A percentile compares a stretch with the other conserved stretches of the same genome.
phyloP scores from a whole-genome alignment of 495 filamentous ascomycete species.

The Penicillium arizonense region DNA sequence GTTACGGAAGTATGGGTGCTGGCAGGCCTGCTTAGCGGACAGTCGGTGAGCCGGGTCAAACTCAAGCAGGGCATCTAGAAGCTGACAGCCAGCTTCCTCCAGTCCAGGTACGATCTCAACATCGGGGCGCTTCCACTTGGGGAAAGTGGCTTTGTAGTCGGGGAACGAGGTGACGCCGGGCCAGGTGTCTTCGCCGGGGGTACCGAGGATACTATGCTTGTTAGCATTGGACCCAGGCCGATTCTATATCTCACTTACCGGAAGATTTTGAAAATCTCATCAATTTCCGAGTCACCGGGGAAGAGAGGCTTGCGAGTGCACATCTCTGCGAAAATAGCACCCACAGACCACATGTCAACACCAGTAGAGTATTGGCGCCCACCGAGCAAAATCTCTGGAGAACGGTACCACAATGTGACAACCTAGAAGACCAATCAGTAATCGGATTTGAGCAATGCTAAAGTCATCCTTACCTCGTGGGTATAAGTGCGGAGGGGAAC shows the following conservation, averaged over 20 bases:
- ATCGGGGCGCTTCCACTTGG: slow-evolving; percentile 84
- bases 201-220: slow-evolving; percentile 73
- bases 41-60: slow-evolving; percentile 94
- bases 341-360: slow-evolving; percentile 99
- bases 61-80: slow-evolving; percentile 87
- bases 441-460: background rate
- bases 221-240: background rate
- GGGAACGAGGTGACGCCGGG: slow-evolving; percentile 97
- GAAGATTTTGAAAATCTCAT: slow-evolving; percentile 99
- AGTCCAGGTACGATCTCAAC: slow-evolving; percentile 57
- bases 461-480: slow-evolving; percentile 64
- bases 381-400: slow-evolving; percentile 96
- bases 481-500: slow-evolving; percentile 96
- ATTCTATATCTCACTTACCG: slow-evolving; percentile 50
- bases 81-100: slow-evolving; percentile 77
- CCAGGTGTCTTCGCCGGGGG: slow-evolving; percentile 85
- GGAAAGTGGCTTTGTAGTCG: slow-evolving; percentile 95
- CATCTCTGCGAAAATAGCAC: slow-evolving; percentile 99
- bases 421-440: slow-evolving; percentile 50
- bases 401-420: slow-evolving; percentile 96
- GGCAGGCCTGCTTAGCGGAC: slow-evolving; percentile 91
- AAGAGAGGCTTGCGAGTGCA: slow-evolving; percentile 97
- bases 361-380: slow-evolving; percentile 97
- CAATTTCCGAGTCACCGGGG: slow-evolving; percentile 97
- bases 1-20: slow-evolving; percentile 88